These are phyloP conservation scores for Sugiyamaella paludigena DNA, from an alignment of 1,139 yeast genomes.

Conservation along the genomic window DNA sequence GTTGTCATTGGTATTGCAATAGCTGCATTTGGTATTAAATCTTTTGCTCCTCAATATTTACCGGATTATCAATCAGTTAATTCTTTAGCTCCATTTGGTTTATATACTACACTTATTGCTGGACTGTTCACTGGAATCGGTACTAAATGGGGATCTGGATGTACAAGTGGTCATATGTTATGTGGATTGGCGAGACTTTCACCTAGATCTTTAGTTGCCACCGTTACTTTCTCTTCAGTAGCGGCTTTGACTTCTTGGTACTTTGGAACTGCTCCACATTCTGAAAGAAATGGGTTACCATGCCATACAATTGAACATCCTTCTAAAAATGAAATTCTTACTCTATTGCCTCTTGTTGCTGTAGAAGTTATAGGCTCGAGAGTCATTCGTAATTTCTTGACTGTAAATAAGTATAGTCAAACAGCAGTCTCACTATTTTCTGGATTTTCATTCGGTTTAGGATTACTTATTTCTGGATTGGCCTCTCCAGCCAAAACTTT, in stretches of 20 bases:
- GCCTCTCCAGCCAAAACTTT: slow-evolving; percentile 43
- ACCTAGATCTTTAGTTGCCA: slow-evolving; percentile 45
- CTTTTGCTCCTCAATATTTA: slow-evolving; percentile 33
- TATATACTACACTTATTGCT: slow-evolving; percentile 25
- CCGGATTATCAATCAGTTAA: slow-evolving; percentile 27
- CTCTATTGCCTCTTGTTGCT: slow-evolving; percentile 17
- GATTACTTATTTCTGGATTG: slow-evolving; percentile 48
- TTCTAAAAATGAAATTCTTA: slow-evolving; percentile 14
- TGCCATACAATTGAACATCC: slow-evolving; percentile 24
- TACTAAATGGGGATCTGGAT: slow-evolving; percentile 46
- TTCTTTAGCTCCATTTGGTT: slow-evolving; percentile 23
- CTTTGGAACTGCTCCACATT: slow-evolving; percentile 27
- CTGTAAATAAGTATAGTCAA: slow-evolving; percentile 21
- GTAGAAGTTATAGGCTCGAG: slow-evolving; percentile 13
- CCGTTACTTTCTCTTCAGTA: slow-evolving; percentile 37
- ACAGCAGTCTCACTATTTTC: slow-evolving; percentile 35
- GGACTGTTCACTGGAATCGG: slow-evolving; percentile 48
- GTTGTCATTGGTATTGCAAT: slow-evolving; percentile 36
- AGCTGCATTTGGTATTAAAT: slow-evolving; percentile 29
- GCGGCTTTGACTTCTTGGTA: slow-evolving; percentile 35
- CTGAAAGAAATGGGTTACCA: slow-evolving; percentile 15
- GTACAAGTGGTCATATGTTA: slow-evolving; percentile 54
- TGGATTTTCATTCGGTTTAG: slow-evolving; percentile 47
- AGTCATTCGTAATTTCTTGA: slow-evolving; percentile 19
- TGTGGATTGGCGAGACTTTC: slow-evolving; percentile 46